Base-by-base conservation (phyloP, 495 filamentous ascomycete species). In the Lophiostoma macrostomum region DNA sequence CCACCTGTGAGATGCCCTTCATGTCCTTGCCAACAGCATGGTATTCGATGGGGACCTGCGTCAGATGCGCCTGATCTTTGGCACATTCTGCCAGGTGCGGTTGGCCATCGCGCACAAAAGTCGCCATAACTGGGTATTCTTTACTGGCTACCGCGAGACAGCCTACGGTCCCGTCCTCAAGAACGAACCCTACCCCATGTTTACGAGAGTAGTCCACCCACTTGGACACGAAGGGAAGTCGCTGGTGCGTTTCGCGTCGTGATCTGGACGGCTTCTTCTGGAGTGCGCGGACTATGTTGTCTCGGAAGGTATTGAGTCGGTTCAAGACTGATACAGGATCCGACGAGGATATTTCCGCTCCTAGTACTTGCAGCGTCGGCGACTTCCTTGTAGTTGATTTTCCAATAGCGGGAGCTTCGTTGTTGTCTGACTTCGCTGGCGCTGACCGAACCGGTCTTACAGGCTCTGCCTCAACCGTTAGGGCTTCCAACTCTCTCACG, bases 31-130 rank as follows among this genome's bases (percentile, higher is more conserved):
- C 76, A 64, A 87, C 86, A 56, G 95, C 87, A 67, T 88, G 87
- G 56, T 91, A 90, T 58, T 94, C 85, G 24, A 95, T 70, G n/a
- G 80, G 70, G 29, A 90, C 76, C 54, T 86, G 79, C 36, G 84
- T 73, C 13, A 80, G 72, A 52, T 86, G 80, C 2, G 71, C 67
- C 50, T 78, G 77, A 20, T 71, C 63, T 49, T 86, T 85, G 2
- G 65, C 68, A 5, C 71, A 69, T 28, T 77, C 75, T 6, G 79
- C 71, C 8, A 77, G 68, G 50, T 79, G 80, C 28, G 76, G 73
- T 50, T 83, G 74, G 47, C 78, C 71, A 44, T 69, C 63, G 2
- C 64, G 61, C 7, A 61, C 58, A 23, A 71, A 23, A 4, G 61
- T 53, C 22, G 66, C 58, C 12, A 67, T 70, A 5, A 72, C 64